phyloP scores from a whole-genome alignment of 2,329 filamentous ascomycete genomes.

The Stachybotrys echinatus region DNA sequence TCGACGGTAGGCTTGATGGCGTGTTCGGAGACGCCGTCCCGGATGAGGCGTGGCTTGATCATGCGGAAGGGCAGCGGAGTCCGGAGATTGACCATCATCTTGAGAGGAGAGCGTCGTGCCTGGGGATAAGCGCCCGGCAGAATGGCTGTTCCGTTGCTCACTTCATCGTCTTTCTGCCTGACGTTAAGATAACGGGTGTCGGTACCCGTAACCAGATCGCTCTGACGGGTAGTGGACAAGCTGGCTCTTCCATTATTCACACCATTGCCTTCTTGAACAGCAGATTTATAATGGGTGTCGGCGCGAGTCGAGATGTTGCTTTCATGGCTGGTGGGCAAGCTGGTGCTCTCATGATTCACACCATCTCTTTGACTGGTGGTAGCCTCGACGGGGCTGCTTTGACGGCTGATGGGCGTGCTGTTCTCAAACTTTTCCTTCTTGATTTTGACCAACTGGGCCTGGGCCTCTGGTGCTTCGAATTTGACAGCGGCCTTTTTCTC shows the following conservation, averaged over 20 bases:
- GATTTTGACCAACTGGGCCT: neutral
- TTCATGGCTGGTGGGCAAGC: too few species aligned
- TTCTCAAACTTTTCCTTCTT: neutral
- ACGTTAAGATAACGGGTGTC: too few species aligned
- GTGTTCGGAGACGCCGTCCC: slow-evolving; percentile 16
- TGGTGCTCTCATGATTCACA: too few species aligned
- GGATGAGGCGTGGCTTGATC: slow-evolving; percentile 11
- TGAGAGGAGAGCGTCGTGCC: too few species aligned
- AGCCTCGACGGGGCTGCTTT: too few species aligned
- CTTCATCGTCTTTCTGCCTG: neutral
- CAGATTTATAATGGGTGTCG: too few species aligned
- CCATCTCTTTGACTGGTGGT: too few species aligned
- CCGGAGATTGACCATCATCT: neutral
- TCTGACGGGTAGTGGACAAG: too few species aligned
- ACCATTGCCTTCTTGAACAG: too few species aligned
- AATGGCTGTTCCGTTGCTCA: neutral
- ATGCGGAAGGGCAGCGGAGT: slow-evolving; percentile 3
- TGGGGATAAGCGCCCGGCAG: neutral
- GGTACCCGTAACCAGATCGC: too few species aligned
- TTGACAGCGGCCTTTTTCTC: neutral
- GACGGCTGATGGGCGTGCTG: too few species aligned
- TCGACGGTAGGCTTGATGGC: slow-evolving; percentile 15
- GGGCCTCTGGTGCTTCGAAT: neutral
- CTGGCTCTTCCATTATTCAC: too few species aligned
- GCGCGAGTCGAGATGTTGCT: neutral